Evolutionary conservation across 129 eudicot genomes (phyloP), one percentile per base, ranked within the genome.

Genomic region (Glebionis coronaria): DNA sequence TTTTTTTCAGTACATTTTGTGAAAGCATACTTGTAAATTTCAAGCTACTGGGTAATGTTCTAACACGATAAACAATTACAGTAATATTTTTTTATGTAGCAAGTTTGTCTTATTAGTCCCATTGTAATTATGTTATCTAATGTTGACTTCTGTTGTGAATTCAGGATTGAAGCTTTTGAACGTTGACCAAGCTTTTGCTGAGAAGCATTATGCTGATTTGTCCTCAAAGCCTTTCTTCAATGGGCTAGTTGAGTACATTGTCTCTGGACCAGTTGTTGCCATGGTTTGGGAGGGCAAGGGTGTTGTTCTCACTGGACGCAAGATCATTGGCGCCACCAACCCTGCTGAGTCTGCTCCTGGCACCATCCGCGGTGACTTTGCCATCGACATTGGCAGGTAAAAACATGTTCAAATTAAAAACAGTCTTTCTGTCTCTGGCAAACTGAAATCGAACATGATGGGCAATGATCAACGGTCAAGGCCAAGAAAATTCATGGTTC

Each of bases 251-350:
- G 96, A 92, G 68, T 92, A 88, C 84, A 92, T 88, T 38, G 62
- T 92, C 44, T 92, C 98, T 54, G 98, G 98, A 42, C 98, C 98
- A 0, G 98, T 92, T 62, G 85, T 82, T 53, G 98, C 96, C 4
- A 92, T 92, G 98, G 98, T 92, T 63, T 92, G 96, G 98, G 96
- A 92, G 56, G 98, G 98, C 31, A 88, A 85, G 82, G 78, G 72
- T 56, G 98, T 92, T 7, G 91, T 92, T 12, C 47, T 81, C 21
- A 92, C 98, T 3, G 96, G 98, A 0, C 87, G 96, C 68, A 92
- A 82, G 81, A 83, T 92, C 71, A 92, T 92, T 46, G 98, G 98
- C 50, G 96, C 98, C 6, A 92, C 98, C 45, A 88, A 92, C 89
- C 98, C 98, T 23, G 80, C 88, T 7, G 88, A 84, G 9, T 88